Percentiles rank a stretch among this genome's conserved stretches.
These are phyloP conservation scores for Macrotyloma uniflorum DNA, from an alignment of 306 rosid species.

Conservation along the genomic window DNA sequence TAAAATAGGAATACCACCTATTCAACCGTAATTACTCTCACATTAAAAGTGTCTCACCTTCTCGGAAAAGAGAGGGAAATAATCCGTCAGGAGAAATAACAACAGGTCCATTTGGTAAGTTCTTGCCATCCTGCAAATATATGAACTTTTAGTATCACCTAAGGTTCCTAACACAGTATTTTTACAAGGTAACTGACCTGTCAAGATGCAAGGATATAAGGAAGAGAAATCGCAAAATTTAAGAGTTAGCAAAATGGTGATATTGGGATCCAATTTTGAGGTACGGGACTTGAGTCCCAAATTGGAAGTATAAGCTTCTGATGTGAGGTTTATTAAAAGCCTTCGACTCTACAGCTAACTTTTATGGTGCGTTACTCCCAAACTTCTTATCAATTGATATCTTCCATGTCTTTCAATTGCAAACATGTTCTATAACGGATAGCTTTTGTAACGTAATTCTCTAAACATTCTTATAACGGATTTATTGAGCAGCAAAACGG, in stretches of 20 bases:
- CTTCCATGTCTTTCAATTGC: background rate
- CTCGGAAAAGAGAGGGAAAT: slow-evolving; percentile 90
- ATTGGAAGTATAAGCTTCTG: background rate
- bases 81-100: slow-evolving; percentile 97
- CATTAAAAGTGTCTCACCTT: slow-evolving; percentile 61
- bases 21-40: background rate
- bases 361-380: background rate
- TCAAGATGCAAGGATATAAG: background rate
- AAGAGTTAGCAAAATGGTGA: background rate
- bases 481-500: background rate
- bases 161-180: too few species aligned
- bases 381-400: background rate
- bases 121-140: slow-evolving; percentile 77
- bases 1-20: slow-evolving; percentile 15
- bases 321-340: background rate
- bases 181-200: background rate
- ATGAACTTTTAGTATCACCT: slow-evolving; percentile 1
- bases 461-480: too few species aligned
- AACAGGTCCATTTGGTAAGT: slow-evolving; percentile 88
- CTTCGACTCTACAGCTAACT: background rate
- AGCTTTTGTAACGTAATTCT: background rate
- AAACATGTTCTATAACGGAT: background rate
- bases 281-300: background rate
- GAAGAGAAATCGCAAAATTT: background rate
- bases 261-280: background rate